Percentiles rank a stretch among this genome's conserved stretches.
Evolutionary conservation across 371 early-diverging fungal species (phyloP).

Genomic region (Mortierella sp.): DNA sequence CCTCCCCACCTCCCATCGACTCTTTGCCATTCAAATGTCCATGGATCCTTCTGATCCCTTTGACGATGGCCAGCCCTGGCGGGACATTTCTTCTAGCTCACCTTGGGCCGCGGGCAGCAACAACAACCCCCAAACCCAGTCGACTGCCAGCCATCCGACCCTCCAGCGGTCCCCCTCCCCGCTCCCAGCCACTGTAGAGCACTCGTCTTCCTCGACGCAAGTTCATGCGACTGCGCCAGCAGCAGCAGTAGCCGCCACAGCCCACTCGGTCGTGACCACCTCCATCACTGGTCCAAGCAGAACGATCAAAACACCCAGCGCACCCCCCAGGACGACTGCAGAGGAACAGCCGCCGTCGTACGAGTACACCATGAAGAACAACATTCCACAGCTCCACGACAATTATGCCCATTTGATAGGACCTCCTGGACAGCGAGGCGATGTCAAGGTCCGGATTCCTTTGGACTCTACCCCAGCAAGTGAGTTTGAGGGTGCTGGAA

Average conservation of each 20-base stretch:
- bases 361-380: slow-evolving; percentile 26
- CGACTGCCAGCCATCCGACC: not conserved
- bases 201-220: slow-evolving; percentile 2
- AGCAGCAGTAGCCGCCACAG: not conserved
- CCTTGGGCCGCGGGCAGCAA: not conserved
- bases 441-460: slow-evolving; percentile 48
- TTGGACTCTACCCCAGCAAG: slow-evolving; percentile 37
- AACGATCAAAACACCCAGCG: not conserved
- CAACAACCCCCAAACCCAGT: not conserved
- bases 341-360: slow-evolving; percentile 44
- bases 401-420: slow-evolving; percentile 49
- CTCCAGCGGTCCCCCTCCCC: slow-evolving; percentile 4
- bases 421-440: slow-evolving; percentile 45
- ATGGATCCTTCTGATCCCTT: slow-evolving; percentile 30
- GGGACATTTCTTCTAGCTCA: slow-evolving; percentile 21
- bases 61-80: slow-evolving; percentile 39
- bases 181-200: slow-evolving; percentile 11
- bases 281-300: not conserved
- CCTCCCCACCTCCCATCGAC: not conserved
- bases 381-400: slow-evolving; percentile 42
- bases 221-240: not conserved
- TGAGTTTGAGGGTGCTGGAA: slow-evolving; percentile 15
- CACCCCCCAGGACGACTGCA: not conserved
- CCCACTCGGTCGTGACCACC: not conserved
- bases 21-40: slow-evolving; percentile 4